Percentiles rank a stretch among this genome's conserved stretches.
Conservation (phyloP, 164 flowering plant genomes). For the Tinospora cordifolia region DNA sequence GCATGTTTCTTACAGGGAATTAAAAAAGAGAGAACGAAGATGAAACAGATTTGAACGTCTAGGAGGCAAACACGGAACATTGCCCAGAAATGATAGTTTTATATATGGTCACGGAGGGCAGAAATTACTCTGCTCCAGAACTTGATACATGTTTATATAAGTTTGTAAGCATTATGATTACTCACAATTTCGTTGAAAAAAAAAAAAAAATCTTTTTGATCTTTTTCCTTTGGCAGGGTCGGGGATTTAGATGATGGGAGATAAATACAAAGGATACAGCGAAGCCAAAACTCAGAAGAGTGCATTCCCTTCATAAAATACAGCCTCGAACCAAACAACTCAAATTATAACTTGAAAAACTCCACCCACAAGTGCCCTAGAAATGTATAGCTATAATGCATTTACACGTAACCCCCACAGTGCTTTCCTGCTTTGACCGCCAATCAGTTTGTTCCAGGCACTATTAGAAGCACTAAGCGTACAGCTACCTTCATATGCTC, state of each 20-base stretch:
- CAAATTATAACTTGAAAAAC: conserved; percentile 1
- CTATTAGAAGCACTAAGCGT: not conserved
- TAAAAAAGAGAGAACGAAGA: too few species aligned
- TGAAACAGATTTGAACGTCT: too few species aligned
- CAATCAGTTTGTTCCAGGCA: not conserved
- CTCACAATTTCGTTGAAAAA: not conserved
- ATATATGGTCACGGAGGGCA: too few species aligned
- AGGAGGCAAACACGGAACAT: too few species aligned
- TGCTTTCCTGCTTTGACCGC: not conserved
- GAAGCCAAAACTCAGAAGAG: not conserved
- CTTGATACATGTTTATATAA: not conserved
- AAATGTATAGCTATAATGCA: not conserved
- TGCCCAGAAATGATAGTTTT: too few species aligned
- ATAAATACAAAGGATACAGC: not conserved
- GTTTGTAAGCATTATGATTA: not conserved
- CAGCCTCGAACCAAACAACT: not conserved
- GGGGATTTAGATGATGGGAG: too few species aligned
- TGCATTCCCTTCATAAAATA: not conserved
- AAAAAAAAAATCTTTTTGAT: too few species aligned
- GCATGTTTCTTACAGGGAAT: too few species aligned
- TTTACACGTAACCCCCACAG: not conserved
- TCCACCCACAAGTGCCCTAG: not conserved
- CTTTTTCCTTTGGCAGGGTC: too few species aligned
- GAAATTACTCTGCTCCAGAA: not conserved
- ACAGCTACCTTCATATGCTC: not conserved